A percentile compares a stretch with the other conserved stretches of the same genome.
phyloP scores from a whole-genome alignment of 1,139 yeast species.

The Yamadazyma membranifaciens region DNA sequence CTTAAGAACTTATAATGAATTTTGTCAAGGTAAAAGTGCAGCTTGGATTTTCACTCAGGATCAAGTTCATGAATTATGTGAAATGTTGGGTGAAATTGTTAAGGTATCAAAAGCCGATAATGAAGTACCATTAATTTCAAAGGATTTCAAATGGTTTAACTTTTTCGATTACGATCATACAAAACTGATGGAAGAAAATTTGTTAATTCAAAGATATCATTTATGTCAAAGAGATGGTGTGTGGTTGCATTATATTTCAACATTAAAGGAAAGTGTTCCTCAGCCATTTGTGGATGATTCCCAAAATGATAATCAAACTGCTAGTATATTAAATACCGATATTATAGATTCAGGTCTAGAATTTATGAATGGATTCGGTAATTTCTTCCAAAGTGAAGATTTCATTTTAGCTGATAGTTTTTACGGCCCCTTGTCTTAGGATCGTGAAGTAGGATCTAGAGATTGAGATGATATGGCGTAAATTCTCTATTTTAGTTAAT shows the following conservation, averaged over 20 bases:
- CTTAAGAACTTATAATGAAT: conserved; percentile 10
- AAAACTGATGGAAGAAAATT: conserved; percentile 11
- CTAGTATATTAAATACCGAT: conserved; percentile 9
- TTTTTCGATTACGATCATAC: conserved; percentile 12
- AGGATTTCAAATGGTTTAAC: conserved; percentile 13
- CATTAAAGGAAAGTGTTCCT: conserved; percentile 7
- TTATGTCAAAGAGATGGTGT: conserved; percentile 12
- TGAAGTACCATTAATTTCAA: neutral
- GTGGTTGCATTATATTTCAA: conserved; percentile 11
- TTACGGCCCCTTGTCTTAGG: conserved; percentile 3
- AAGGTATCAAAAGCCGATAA: conserved; percentile 1
- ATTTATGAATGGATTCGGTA: conserved; percentile 5
- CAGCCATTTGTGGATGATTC: conserved; percentile 3
- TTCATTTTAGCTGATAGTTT: conserved; percentile 7
- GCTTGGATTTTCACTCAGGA: conserved; percentile 11
- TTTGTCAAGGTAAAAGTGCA: conserved; percentile 9
- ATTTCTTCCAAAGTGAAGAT: conserved; percentile 10
- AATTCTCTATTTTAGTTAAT: neutral
- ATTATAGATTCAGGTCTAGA: conserved; percentile 5
- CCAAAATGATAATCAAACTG: conserved; percentile 2
- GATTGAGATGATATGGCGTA: no score
- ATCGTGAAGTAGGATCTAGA: no score
- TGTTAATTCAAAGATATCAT: conserved; percentile 13
- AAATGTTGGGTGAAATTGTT: conserved; percentile 6
- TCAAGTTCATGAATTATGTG: conserved; percentile 15